These are phyloP conservation scores for Leccinum arenicola DNA, from an alignment of 768 basidiomycete genomes.

Conservation along the genomic window DNA sequence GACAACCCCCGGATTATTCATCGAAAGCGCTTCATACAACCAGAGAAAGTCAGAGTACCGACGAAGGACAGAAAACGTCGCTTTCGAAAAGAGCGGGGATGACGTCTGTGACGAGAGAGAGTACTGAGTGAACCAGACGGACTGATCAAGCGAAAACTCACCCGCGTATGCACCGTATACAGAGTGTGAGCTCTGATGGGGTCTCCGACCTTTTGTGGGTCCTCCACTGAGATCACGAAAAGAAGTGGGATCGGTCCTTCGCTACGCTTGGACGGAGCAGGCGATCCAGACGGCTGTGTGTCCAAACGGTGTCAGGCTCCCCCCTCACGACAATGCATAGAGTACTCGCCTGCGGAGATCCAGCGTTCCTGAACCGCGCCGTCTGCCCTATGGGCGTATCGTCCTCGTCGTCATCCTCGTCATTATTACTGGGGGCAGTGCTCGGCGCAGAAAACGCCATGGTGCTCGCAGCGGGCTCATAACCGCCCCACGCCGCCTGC, in stretches of 20 bases:
- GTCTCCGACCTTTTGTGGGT: conserved; percentile 97
- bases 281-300: conserved; percentile 16
- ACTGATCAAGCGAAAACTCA: conserved; percentile 32
- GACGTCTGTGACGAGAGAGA: conserved; percentile 57
- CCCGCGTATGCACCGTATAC: conserved; percentile 92
- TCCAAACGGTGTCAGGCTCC: not conserved
- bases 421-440: conserved; percentile 35
- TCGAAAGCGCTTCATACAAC: conserved; percentile 84
- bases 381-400: conserved; percentile 63
- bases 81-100: conserved; percentile 79
- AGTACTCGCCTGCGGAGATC: conserved; percentile 24
- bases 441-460: conserved; percentile 23
- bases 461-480: conserved; percentile 23
- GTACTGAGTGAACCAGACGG: not conserved
- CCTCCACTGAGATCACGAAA: conserved; percentile 89
- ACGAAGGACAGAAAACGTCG: conserved; percentile 89
- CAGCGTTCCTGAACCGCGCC: conserved; percentile 29
- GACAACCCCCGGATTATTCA: conserved; percentile 95
- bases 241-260: conserved; percentile 59
- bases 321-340: not conserved
- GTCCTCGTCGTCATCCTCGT: conserved; percentile 69
- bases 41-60: conserved; percentile 98
- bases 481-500: conserved; percentile 47
- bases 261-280: conserved; percentile 18
- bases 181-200: conserved; percentile 92